These are phyloP conservation scores for Onygenales sp. DNA, from an alignment of 2,329 filamentous ascomycete species.

Conservation along the genomic window DNA sequence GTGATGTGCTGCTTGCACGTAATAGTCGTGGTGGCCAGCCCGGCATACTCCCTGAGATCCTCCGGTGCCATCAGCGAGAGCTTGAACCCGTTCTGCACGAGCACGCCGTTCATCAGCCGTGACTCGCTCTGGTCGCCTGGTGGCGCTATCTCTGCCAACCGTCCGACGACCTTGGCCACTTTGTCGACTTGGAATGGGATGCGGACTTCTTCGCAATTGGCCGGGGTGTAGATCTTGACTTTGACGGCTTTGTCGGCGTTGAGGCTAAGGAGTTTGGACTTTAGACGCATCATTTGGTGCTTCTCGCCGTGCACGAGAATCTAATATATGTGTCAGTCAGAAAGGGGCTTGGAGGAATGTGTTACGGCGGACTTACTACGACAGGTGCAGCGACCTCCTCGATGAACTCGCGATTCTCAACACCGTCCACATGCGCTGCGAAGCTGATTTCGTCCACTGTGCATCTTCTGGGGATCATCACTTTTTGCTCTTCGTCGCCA, in stretches of 20 bases:
- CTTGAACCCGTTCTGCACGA: constrained; percentile 97
- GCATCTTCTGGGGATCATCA: constrained; percentile 85
- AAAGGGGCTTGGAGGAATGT: background rate
- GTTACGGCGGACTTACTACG: constrained; percentile 55
- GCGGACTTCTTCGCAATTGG: constrained; percentile 87
- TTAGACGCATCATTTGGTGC: constrained; percentile 95
- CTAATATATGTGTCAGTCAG: constrained; percentile 31
- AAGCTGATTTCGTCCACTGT: constrained; percentile 93
- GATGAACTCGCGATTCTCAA: constrained; percentile 93
- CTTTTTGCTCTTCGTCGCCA: constrained; percentile 64
- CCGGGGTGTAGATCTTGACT: constrained; percentile 85
- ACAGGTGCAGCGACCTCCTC: constrained; percentile 87
- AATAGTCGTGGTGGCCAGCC: constrained; percentile 91
- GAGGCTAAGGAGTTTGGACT: constrained; percentile 87
- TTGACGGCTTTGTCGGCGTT: constrained; percentile 73
- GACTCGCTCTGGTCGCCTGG: constrained; percentile 39
- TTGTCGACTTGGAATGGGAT: constrained; percentile 97
- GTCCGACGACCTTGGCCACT: constrained; percentile 89
- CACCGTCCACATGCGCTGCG: constrained; percentile 91
- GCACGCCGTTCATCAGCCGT: constrained; percentile 71
- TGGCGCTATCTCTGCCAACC: constrained; percentile 72
- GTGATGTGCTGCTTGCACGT: constrained; percentile 85
- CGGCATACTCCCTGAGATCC: constrained; percentile 89
- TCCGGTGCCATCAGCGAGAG: constrained; percentile 94
- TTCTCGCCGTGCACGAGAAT: constrained; percentile 96